phyloP scores from a whole-genome alignment of 139 green algal species.

The Chlamydomonas asymmetrica region DNA sequence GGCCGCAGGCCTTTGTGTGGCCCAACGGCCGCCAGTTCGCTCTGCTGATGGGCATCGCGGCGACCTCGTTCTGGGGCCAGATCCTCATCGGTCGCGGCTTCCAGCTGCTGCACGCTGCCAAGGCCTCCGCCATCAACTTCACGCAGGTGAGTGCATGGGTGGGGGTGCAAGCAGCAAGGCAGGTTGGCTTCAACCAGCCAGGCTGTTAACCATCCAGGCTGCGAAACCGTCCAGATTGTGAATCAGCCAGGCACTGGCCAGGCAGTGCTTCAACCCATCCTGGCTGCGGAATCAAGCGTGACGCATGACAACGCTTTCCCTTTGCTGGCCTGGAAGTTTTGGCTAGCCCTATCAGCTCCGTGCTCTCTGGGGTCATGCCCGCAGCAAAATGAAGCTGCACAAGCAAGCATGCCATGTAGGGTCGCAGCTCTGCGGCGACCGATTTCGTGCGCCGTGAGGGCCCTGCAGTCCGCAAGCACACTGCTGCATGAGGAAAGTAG shows the following conservation, averaged over 20 bases:
- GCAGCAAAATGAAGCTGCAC: too few relatives aligned
- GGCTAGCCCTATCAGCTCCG: too few relatives aligned
- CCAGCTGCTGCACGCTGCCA: slow-evolving; percentile 37
- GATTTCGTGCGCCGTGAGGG: neutral
- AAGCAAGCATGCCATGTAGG: neutral
- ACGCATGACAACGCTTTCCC: neutral
- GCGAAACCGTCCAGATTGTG: too few relatives aligned
- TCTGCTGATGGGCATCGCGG: slow-evolving; percentile 42
- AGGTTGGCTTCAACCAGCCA: too few relatives aligned
- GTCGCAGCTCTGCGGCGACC: neutral
- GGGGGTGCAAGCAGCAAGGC: too few relatives aligned
- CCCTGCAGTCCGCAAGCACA: too few relatives aligned
- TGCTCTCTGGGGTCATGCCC: too few relatives aligned
- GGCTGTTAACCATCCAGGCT: too few relatives aligned
- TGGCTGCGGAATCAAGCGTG: neutral
- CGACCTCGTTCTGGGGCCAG: slow-evolving; percentile 18
- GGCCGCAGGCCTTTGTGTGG: slow-evolving; percentile 19
- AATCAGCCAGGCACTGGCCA: neutral
- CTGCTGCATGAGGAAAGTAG: neutral
- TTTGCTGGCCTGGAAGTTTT: neutral
- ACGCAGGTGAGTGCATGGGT: slow-evolving; percentile 29
- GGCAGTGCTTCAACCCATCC: neutral
- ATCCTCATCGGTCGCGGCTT: slow-evolving; percentile 47
- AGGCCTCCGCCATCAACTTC: slow-evolving; percentile 46
- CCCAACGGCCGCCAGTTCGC: slow-evolving; percentile 3